These are phyloP conservation scores for Anthostomella pinea DNA, from an alignment of 2,329 filamentous ascomycete genomes.

Conservation along the genomic window DNA sequence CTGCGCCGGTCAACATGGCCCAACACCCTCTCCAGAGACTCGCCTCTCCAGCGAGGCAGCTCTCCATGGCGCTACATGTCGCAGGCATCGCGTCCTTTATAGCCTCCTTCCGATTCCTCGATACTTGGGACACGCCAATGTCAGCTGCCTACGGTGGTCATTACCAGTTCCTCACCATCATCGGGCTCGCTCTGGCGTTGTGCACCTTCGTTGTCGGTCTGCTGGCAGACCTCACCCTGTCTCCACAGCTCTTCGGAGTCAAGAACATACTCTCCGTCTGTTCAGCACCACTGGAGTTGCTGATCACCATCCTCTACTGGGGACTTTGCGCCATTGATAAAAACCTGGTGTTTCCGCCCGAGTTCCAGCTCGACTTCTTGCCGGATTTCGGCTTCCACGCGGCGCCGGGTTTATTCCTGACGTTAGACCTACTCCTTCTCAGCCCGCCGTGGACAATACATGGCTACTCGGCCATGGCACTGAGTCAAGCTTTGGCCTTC, in stretches of 20 bases:
- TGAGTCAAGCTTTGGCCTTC: conserved; percentile 60
- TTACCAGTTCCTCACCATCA: conserved; percentile 71
- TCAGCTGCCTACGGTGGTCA: conserved; percentile 63
- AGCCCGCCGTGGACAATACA: conserved; percentile 71
- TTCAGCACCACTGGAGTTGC: conserved; percentile 65
- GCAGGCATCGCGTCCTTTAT: conserved; percentile 51
- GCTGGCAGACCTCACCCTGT: conserved; percentile 62
- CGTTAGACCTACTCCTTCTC: conserved; percentile 63
- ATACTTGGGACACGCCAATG: conserved; percentile 48
- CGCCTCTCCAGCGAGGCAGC: conserved; percentile 59
- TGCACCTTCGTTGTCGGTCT: conserved; percentile 60
- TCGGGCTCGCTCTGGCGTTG: conserved; percentile 62
- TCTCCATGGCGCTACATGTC: conserved; percentile 62
- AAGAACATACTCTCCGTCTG: conserved; percentile 68
- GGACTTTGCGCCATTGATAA: conserved; percentile 58
- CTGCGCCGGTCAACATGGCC: conserved; percentile 1
- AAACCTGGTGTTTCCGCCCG: conserved; percentile 50
- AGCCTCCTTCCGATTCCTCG: conserved; percentile 52
- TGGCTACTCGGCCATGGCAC: conserved; percentile 53
- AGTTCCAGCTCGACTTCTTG: conserved; percentile 51
- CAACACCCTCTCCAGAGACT: conserved; percentile 64
- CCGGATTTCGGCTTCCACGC: conserved; percentile 65
- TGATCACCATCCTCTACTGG: conserved; percentile 74
- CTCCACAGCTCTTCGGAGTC: conserved; percentile 53
- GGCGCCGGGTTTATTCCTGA: conserved; percentile 62